Evolutionary conservation across 306 rosid species (phyloP).

Genomic region (Hylodesmum podocarpum): DNA sequence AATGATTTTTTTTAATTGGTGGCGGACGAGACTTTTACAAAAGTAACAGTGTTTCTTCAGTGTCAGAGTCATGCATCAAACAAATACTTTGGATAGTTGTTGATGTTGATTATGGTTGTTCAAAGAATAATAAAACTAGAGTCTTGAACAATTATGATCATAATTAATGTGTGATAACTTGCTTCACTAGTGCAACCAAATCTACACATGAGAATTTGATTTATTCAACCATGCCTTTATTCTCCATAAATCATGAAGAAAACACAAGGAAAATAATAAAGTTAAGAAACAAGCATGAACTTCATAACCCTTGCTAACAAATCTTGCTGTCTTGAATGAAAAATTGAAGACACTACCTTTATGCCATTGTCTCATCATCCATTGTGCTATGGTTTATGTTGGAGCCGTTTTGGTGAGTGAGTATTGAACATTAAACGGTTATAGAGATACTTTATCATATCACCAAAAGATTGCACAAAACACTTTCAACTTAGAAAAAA

Average conservation of each 20-base stretch:
- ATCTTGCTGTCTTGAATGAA: not conserved
- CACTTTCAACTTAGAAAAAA: not conserved
- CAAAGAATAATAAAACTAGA: not conserved
- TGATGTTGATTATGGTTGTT: not conserved
- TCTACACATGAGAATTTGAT: not conserved
- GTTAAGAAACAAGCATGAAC: not conserved
- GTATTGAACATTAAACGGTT: not conserved
- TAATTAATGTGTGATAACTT: slow-evolving; percentile 3
- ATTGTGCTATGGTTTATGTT: not conserved
- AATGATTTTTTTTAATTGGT: too few relatives aligned
- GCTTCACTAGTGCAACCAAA: not conserved
- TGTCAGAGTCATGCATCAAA: not conserved
- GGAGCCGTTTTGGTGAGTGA: not conserved
- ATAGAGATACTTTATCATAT: not conserved
- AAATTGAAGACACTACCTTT: not conserved
- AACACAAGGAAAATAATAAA: not conserved
- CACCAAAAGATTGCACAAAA: slow-evolving; percentile 8
- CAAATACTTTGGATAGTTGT: not conserved
- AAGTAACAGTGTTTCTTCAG: not conserved
- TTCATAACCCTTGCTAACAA: not conserved
- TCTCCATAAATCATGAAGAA: not conserved
- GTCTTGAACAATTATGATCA: not conserved
- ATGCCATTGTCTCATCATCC: not conserved
- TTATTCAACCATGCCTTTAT: not conserved
- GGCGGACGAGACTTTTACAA: too few relatives aligned